Conservation (phyloP, 2,329 filamentous ascomycete species). For the Dothideomycetidae sp. region DNA sequence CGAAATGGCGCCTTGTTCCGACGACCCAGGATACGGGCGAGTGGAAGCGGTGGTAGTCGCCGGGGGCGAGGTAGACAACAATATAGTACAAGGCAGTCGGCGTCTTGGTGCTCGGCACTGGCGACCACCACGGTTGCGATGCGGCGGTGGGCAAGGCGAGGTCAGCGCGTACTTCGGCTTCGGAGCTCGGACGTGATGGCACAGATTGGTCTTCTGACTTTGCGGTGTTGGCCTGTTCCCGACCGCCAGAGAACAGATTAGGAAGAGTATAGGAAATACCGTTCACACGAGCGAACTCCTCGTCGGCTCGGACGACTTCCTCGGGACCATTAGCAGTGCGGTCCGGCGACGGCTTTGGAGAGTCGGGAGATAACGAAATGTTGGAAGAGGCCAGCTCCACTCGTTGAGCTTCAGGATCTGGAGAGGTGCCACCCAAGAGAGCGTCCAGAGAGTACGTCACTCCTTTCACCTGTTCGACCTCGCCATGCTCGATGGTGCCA, state of each 20-base stretch:
- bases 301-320: conserved; percentile 61
- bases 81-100: conserved; percentile 72
- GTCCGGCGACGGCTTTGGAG: conserved; percentile 20
- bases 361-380: conserved; percentile 23
- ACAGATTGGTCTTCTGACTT: conserved; percentile 57
- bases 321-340: conserved; percentile 31
- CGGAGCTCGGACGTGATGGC: conserved; percentile 51
- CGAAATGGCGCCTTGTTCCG: conserved; percentile 88
- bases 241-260: conserved; percentile 62
- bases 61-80: conserved; percentile 90
- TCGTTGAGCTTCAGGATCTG: conserved; percentile 39
- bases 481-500: conserved; percentile 78
- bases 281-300: conserved; percentile 88
- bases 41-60: conserved; percentile 98
- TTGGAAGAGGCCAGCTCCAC: conserved; percentile 30
- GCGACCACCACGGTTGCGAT: conserved; percentile 39
- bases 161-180: conserved; percentile 71
- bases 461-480: conserved; percentile 97
- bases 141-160: conserved; percentile 51
- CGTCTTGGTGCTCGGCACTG: conserved; percentile 21
- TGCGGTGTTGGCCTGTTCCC: conserved; percentile 2
- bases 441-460: conserved; percentile 96
- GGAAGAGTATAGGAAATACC: conserved; percentile 92
- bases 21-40: conserved; percentile 92
- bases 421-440: conserved; percentile 49